phyloP scores from a whole-genome alignment of 352 stramenopile species.

The Globisporangium splendens region DNA sequence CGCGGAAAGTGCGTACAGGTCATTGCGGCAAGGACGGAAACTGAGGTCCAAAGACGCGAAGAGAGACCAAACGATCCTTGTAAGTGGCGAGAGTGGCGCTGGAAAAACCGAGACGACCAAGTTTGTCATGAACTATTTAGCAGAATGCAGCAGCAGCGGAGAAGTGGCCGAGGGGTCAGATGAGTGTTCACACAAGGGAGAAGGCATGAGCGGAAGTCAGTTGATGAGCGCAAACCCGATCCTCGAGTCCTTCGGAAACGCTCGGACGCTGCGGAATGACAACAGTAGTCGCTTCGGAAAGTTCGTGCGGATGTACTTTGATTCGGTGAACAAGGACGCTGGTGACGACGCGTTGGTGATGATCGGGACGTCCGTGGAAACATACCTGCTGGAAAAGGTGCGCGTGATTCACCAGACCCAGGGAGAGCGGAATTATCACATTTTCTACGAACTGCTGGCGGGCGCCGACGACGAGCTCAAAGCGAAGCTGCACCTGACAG shows the following conservation, averaged over 20 bases:
- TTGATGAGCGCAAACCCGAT: constrained; percentile 85
- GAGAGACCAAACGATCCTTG: constrained; percentile 41
- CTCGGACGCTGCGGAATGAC: constrained; percentile 71
- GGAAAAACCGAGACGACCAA: constrained; percentile 62
- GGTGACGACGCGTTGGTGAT: constrained; percentile 38
- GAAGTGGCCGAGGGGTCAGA: neutral
- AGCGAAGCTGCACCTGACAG: constrained; percentile 32
- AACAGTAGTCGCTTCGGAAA: constrained; percentile 87
- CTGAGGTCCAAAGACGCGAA: constrained; percentile 37
- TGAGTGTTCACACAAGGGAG: constrained; percentile 1
- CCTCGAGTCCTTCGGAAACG: constrained; percentile 85
- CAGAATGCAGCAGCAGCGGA: constrained; percentile 19
- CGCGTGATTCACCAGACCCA: constrained; percentile 73
- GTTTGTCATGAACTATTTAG: constrained; percentile 76
- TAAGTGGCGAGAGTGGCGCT: constrained; percentile 43
- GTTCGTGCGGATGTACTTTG: constrained; percentile 88
- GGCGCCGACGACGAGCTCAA: constrained; percentile 47
- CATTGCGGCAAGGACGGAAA: constrained; percentile 26
- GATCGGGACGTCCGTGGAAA: constrained; percentile 70
- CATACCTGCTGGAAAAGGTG: constrained; percentile 93
- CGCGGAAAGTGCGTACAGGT: constrained; percentile 68
- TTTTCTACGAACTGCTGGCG: constrained; percentile 77
- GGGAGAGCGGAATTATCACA: constrained; percentile 79
- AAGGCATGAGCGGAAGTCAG: constrained; percentile 42
- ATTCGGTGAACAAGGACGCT: constrained; percentile 12